Base-by-base conservation (phyloP, 1,284 basidiomycete species). In the Blastosporella zonata region DNA sequence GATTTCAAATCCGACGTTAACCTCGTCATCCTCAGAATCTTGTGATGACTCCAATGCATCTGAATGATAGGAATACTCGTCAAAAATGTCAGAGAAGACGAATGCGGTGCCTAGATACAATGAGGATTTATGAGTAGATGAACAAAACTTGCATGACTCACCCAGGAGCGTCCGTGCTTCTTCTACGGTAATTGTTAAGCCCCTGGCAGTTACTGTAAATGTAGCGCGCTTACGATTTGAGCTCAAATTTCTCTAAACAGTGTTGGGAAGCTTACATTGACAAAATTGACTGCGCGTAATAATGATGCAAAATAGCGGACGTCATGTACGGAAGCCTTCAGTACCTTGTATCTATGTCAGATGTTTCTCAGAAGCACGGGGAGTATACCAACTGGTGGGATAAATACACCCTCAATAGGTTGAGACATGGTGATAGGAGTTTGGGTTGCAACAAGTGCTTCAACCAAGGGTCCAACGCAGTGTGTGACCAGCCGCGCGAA, bases 171-270 rank as follows among this genome's bases (percentile, higher is more conserved):
- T 84, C 39, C 85, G 78, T 3, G 88, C 83, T 62, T 95, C 90
- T 69, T 97, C 92, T 8, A 93, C 92, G n/a, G 82, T 80, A 23
- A 96, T 78, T n/a, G 82, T 81, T 53, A 97, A 69, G 1, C 92
- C 93, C 25, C 76, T 73, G 33, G 77, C 70, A 17, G 81, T 79
- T 10, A 93, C 76, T 6, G 79, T 83, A 44, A 96, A 72, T 1
- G 82, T 85, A n/a, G 90, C 93, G 57, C 84, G 81, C 90, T 94
- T 59, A 54, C 23, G 18, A 27, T 9, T 15, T 53, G 1, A 46
- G 46, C 29, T 39, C 4, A 25, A 34, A 46, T 22, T 21, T n/a
- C 28, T 20, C 20, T 36, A 50, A 46, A 38, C 53, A 29, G 17
- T 17, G 15, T 15, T 31, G 15, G 37, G 43, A 9, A 47, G 54